Base-by-base conservation (phyloP, 176 grass and related monocot genomes). In the Oryza glumipatula region DNA sequence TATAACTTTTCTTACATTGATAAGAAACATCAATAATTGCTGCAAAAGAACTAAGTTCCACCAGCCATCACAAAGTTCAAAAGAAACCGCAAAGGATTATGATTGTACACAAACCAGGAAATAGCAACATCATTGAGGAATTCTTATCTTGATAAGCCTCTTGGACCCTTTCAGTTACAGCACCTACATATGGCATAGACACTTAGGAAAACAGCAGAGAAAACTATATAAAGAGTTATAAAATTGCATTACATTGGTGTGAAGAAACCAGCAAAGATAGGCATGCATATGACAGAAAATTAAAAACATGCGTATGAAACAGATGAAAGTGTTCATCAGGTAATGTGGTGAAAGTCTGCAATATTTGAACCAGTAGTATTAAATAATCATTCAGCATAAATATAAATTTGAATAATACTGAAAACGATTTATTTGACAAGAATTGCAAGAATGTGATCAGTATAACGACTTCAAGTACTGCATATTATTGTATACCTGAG, bases 91-190 rank as follows among this genome's bases (percentile, higher is more conserved):
- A 74, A 71, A 49, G 28, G 26, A 70, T 72, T 72, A 83, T 70
- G 61, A 17, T 23, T 49, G 35, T 41, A 86, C 3, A 84, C 83
- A 84, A 77, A 98, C 95, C 95, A 77, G 95, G 95, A 83, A 95
- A 98, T 35, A 98, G 80, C 17, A 98, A 86, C 87, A 98, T 93
- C 90, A 93, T 92, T 41, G 95, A 87, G 70, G 36, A 86, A 81
- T 88, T 76, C 68, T 95, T 85, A 61, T 92, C 81, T 87, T 83
- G 72, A 76, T 83, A 88, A 88, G 84, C 88, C 67, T 93, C 82
- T 61, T 75, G 75, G 68, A 98, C 54, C 85, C 95, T 98, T 88
- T 95, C 87, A 67, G 91, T 95, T 76, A 98, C 89, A 89, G 88
- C 85, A 80, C 93, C 95, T 98, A 86, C 68, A 91, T 30, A 74